Conservation (phyloP, 1,284 basidiomycete species). For the Coniferiporia weirii region DNA sequence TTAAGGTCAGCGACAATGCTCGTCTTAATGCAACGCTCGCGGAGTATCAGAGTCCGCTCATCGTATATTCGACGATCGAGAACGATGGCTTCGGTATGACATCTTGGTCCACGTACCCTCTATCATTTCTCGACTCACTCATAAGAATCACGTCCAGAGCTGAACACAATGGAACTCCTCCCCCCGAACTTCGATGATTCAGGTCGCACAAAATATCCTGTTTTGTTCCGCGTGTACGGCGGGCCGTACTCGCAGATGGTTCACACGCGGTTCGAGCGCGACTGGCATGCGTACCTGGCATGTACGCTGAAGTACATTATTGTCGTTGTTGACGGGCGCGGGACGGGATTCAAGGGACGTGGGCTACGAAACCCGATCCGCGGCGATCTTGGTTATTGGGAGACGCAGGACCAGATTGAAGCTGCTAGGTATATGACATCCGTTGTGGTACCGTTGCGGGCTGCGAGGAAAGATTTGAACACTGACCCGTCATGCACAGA, state of each 20-base stretch:
- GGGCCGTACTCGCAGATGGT: conserved; percentile 85
- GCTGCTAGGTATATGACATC: conserved; percentile 56
- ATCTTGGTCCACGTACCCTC: background rate
- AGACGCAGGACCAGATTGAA: conserved; percentile 83
- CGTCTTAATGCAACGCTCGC: conserved; percentile 63
- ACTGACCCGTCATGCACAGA: conserved; percentile 30
- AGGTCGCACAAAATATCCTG: conserved; percentile 90
- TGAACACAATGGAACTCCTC: conserved; percentile 86
- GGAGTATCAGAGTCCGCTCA: conserved; percentile 70
- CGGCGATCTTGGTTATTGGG: conserved; percentile 80
- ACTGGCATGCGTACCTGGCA: conserved; percentile 87
- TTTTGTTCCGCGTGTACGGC: conserved; percentile 89
- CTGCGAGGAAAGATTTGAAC: background rate
- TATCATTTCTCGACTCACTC: conserved; percentile 17
- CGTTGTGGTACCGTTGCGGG: background rate
- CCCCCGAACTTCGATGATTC: conserved; percentile 90
- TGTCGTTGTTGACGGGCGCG: conserved; percentile 87
- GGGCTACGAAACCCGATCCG: conserved; percentile 79
- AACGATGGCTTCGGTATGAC: conserved; percentile 74
- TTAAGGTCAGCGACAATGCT: conserved; percentile 70
- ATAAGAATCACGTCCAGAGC: conserved; percentile 41
- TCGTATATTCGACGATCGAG: conserved; percentile 65
- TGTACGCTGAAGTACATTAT: conserved; percentile 82
- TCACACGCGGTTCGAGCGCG: conserved; percentile 57
- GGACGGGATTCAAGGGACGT: conserved; percentile 88